These are phyloP conservation scores for Panellus pusillus DNA, from an alignment of 768 basidiomycete species.

Conservation along the genomic window DNA sequence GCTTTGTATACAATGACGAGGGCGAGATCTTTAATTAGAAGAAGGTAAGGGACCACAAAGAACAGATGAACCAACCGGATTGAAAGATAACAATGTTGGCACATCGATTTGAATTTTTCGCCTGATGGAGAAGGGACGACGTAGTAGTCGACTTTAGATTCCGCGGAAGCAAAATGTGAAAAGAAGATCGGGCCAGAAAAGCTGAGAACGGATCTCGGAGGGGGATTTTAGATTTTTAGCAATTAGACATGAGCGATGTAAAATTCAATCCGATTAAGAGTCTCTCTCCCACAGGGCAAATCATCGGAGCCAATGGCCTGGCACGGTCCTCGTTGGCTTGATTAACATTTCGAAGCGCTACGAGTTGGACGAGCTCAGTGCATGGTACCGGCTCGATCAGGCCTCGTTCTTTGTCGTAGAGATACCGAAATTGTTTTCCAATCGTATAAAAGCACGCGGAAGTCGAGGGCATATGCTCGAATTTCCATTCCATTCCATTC, in stretches of 20 bases:
- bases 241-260: constrained; percentile 11
- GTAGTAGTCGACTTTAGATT: constrained; percentile 1
- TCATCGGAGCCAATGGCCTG: constrained; percentile 21
- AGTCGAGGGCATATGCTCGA: background rate
- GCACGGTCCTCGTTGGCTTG: constrained; percentile 10
- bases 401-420: constrained; percentile 13
- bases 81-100: background rate
- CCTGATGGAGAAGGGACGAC: background rate
- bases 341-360: constrained; percentile 20
- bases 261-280: constrained; percentile 17
- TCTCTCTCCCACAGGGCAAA: constrained; percentile 12
- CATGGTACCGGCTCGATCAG: constrained; percentile 14
- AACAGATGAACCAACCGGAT: background rate
- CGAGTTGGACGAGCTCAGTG: constrained; percentile 8
- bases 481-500: constrained; percentile 5
- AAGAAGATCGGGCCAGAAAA: background rate
- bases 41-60: too few relatives aligned
- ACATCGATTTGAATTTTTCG: background rate
- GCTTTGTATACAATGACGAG: too few relatives aligned
- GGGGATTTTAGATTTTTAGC: constrained; percentile 16
- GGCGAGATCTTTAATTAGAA: too few relatives aligned
- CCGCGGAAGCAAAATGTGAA: constrained; percentile 18
- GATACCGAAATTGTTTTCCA: constrained; percentile 10
- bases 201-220: constrained; percentile 12
- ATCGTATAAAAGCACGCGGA: constrained; percentile 15